phyloP scores from a whole-genome alignment of 371 early-diverging fungal genomes.

The Mortierella polycephala region DNA sequence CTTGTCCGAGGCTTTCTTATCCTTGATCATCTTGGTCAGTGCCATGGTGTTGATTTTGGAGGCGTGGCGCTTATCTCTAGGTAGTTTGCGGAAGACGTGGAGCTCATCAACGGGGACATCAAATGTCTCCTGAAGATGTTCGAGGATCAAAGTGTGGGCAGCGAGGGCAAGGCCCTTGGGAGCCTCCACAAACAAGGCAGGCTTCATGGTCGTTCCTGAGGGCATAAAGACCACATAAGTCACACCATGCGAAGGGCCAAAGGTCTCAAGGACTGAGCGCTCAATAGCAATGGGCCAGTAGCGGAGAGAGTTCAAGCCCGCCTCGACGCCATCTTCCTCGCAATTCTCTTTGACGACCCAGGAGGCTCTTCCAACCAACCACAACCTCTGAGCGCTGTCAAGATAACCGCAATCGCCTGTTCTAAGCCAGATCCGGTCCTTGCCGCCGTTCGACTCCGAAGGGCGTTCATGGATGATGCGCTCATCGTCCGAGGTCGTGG shows the following conservation, averaged over 20 bases:
- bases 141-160: conserved; percentile 39
- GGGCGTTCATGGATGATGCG: conserved; percentile 41
- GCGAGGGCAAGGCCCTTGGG: conserved; percentile 46
- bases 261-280: conserved; percentile 52
- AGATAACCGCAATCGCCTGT: conserved; percentile 54
- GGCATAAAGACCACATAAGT: conserved; percentile 54
- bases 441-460: conserved; percentile 25
- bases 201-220: conserved; percentile 43
- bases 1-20: conserved; percentile 42
- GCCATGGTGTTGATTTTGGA: conserved; percentile 56
- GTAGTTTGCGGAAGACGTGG: conserved; percentile 53
- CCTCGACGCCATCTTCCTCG: conserved; percentile 30
- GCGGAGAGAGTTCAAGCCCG: conserved; percentile 30
- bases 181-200: conserved; percentile 48
- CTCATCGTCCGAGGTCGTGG: conserved; percentile 47
- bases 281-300: conserved; percentile 55
- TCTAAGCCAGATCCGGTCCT: conserved; percentile 46
- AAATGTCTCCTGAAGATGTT: conserved; percentile 54
- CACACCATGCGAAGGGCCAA: conserved; percentile 44
- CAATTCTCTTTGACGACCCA: conserved; percentile 43
- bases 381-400: conserved; percentile 31
- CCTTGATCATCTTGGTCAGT: conserved; percentile 45
- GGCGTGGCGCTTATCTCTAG: conserved; percentile 51
- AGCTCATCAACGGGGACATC: conserved; percentile 52
- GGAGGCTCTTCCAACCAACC: conserved; percentile 51